Evolutionary conservation across 495 filamentous ascomycete genomes (phyloP).

Genomic region (Tuber magnatum): DNA sequence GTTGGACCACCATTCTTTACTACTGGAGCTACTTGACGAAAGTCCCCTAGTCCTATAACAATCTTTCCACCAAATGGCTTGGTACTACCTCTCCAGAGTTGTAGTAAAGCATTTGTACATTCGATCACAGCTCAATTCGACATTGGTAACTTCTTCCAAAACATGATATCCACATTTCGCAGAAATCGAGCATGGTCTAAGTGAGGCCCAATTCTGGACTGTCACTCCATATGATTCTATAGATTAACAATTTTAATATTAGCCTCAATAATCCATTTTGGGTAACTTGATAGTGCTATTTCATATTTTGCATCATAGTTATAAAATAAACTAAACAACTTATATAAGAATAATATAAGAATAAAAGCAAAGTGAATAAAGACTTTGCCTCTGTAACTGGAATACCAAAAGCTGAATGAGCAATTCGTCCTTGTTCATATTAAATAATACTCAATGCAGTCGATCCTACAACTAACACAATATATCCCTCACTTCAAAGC

Average conservation of each 20-base stretch:
- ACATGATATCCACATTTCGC: neutral
- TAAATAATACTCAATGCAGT: slow-evolving; percentile 19
- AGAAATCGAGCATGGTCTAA: neutral
- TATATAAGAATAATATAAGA: neutral
- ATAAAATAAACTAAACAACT: neutral
- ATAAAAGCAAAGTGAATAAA: neutral
- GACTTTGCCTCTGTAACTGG: slow-evolving; percentile 17
- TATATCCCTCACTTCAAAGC: slow-evolving; percentile 6
- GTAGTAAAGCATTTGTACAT: slow-evolving; percentile 6
- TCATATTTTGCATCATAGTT: neutral
- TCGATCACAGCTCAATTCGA: neutral
- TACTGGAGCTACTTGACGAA: slow-evolving; percentile 23
- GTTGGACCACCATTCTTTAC: slow-evolving; percentile 2
- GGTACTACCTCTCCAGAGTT: neutral
- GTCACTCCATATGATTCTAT: neutral
- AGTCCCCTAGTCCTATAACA: slow-evolving; percentile 15
- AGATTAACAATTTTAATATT: neutral
- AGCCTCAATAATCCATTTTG: neutral
- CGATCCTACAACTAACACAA: slow-evolving; percentile 20
- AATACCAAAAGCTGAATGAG: slow-evolving; percentile 25
- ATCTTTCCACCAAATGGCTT: slow-evolving; percentile 22
- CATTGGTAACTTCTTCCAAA: neutral
- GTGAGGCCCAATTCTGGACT: neutral
- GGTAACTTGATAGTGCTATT: no score
- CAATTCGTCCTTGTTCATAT: slow-evolving; percentile 19